Percentiles rank a stretch among this genome's conserved stretches.
Conservation (phyloP, 305 asterid species). For the Fraxinus ornus region DNA sequence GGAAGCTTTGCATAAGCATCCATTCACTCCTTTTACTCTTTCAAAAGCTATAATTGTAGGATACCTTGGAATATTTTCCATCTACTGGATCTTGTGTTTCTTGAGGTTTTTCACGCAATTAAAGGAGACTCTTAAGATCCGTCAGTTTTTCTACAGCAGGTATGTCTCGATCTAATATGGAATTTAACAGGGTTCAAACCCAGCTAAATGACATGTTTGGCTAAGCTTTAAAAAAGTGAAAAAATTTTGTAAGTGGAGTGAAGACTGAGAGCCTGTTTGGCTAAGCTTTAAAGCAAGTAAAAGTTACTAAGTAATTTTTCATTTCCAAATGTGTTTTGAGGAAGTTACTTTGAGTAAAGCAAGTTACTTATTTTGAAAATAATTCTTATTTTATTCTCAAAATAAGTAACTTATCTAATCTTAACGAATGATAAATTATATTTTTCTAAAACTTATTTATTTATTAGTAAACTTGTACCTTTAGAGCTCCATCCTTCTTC, state of each 20-base stretch:
- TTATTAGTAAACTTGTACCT: neutral
- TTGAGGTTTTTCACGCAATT: conserved; percentile 81
- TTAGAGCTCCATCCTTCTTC: neutral
- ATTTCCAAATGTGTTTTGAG: neutral
- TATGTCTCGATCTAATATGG: conserved; percentile 27
- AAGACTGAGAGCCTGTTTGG: neutral
- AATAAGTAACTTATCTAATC: neutral
- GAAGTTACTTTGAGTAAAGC: neutral
- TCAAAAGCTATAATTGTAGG: conserved; percentile 76
- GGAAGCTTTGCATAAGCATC: conserved; percentile 92
- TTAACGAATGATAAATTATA: neutral
- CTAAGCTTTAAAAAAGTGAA: neutral
- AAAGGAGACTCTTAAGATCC: conserved; percentile 79
- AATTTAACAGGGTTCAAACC: conserved; percentile 5
- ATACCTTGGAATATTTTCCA: conserved; percentile 76
- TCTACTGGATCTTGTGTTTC: conserved; percentile 81
- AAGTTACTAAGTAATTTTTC: neutral
- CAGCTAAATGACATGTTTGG: conserved; percentile 2
- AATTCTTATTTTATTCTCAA: neutral
- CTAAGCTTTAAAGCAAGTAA: neutral
- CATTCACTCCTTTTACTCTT: conserved; percentile 74
- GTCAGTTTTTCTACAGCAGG: conserved; percentile 78
- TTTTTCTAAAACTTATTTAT: neutral
- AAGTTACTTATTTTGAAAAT: neutral
- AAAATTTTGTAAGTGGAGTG: neutral